Evolutionary conservation across 305 asterid genomes (phyloP), one percentile per base, ranked within the genome.

Genomic region (Striga hermonthica): DNA sequence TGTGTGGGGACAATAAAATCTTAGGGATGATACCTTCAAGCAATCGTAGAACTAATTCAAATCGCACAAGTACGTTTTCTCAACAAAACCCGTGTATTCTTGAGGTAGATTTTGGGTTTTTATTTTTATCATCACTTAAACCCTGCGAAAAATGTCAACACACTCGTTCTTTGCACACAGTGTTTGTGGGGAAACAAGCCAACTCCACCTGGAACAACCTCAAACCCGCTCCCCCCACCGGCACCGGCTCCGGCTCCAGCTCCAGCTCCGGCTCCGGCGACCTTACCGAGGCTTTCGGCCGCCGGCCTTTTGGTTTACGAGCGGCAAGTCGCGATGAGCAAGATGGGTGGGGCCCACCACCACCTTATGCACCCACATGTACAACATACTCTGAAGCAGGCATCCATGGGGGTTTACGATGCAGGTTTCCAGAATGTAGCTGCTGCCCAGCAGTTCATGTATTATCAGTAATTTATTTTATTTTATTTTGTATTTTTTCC

Each of bases 141-240:
- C 31, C 31, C 31, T 22, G 1, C 31, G 31, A 22, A 22, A 22
- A 22, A 22, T 22, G 31, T 22, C 31, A 22, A 22, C 31, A 2
- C 7, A 13, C 31, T 64, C 39, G 22, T 8, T 16, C 50, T 8
- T 22, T 60, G 22, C 16, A 1, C 35, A n/a, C 83, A 91, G 98
- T 91, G 98, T 72, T 91, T 96, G 11, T 91, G 96, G 98, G 98
- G 96, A 14, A 91, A 80, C 95, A 91, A 91, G 79, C 98, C 98
- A 9, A 91, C 98, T 70, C 95, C 98, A 44, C 82, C 86, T 0
- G 96, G 98, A 53, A 86, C 95, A 7, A 67, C 81, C 70, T 89
- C 97, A 2, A 89, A 84, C 76, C 96, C 98, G 5, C 89, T 92
- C 16, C 93, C 96, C 16, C 93, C 91, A 15, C 98, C 98, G 3